Evolutionary conservation across 345 rosid genomes (phyloP), one percentile per base, ranked within the genome.

Genomic region (Salix udensis): DNA sequence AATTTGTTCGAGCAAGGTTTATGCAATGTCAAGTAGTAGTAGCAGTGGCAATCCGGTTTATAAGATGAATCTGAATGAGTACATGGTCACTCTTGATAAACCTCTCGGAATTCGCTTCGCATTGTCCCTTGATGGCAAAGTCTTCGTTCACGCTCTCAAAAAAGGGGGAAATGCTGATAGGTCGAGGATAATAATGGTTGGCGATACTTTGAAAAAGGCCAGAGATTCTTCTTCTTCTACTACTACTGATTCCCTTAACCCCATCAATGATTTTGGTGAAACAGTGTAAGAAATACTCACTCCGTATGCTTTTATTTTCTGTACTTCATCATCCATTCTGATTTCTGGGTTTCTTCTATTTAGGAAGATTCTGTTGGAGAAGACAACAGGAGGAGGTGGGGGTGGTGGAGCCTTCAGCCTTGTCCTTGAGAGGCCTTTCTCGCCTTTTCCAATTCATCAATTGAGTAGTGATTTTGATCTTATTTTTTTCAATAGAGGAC

Each of bases 91-190:
- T 30, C 90, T 94, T 0, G 87, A 91, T 80, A 92, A 91, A 78
- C 97, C 98, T 24, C 88, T 92, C 13, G 97, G 98, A 7, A 89
- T 94, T 79, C 94, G 96, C 13, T 92, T 94, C 74, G 98, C 91
- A 14, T 72, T 88, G 31, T 83, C 95, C 15, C 80, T 82, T 7
- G 97, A 92, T 67, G 97, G 97, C 36, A 88, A 83, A 74, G 88
- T 92, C 84, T 83, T 91, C 77, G 95, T 94, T 67, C 97, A 89
- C 83, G 87, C 95, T 80, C 87, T 94, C 12, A 90, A 85, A 78
- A 88, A 87, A 80, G 98, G 97, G 98, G 88, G 97, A 12, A 91
- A 92, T 81, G 97, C 98, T 19, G 98, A 92, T 87, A 90, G 86
- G 88, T 88, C 98, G 74, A 91, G 95, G 74, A 89, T 94, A 65